Conservation (phyloP, 176 grass and related monocot species). For the Sorghum bicolor region DNA sequence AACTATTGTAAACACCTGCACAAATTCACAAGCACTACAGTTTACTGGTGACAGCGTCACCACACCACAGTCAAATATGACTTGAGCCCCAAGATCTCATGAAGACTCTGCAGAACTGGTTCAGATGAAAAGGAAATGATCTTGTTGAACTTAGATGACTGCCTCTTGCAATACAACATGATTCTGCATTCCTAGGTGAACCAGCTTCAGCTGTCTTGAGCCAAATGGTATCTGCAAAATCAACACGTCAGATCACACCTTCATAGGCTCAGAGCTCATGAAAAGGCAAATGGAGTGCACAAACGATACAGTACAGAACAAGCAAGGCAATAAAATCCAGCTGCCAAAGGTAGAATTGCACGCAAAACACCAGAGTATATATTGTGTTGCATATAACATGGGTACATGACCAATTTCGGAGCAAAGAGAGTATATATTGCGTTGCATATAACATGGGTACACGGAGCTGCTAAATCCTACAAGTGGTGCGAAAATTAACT, state of each 20-base stretch:
- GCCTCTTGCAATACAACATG: conserved; percentile 27
- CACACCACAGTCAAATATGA: conserved; percentile 27
- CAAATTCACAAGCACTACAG: background rate
- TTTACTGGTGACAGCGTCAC: background rate
- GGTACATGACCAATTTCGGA: too few relatives aligned
- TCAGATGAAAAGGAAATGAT: conserved; percentile 11
- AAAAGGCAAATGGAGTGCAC: background rate
- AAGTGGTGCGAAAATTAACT: background rate
- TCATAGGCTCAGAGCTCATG: background rate
- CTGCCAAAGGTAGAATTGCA: background rate
- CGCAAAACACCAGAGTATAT: background rate
- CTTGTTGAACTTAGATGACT: background rate
- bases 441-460: background rate
- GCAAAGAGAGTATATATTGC: background rate
- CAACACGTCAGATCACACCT: conserved; percentile 21
- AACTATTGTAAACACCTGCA: background rate
- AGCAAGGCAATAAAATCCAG: background rate
- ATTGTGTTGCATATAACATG: background rate
- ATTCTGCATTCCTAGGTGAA: conserved; percentile 39
- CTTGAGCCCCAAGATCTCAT: background rate
- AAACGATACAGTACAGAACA: background rate
- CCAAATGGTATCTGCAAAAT: conserved; percentile 22
- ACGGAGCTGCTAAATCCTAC: background rate
- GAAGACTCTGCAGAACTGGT: background rate
- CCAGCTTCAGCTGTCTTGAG: background rate